Percentiles rank a stretch among this genome's conserved stretches.
Evolutionary conservation across 257 asterid species (phyloP).

Genomic region (Solanum virginianum): DNA sequence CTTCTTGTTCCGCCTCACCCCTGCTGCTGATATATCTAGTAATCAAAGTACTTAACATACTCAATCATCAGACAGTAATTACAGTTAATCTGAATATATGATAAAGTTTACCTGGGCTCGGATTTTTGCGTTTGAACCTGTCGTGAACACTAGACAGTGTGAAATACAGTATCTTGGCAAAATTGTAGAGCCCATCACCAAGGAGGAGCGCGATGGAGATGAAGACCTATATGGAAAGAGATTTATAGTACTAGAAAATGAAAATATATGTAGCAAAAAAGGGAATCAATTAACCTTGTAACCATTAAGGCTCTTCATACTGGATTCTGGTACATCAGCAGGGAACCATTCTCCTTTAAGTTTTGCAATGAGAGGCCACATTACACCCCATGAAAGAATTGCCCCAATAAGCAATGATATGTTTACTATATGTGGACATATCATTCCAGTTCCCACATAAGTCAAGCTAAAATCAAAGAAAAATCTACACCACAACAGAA

Average conservation of each 20-base stretch:
- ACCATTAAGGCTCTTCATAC: conserved; percentile 80
- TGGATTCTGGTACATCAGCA: conserved; percentile 41
- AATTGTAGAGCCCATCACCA: conserved; percentile 82
- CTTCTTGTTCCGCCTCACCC: conserved; percentile 2
- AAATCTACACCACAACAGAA: conserved; percentile 31
- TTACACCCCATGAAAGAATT: conserved; percentile 65
- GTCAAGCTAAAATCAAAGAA: conserved; percentile 87
- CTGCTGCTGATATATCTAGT: conserved; percentile 1
- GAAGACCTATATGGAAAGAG: conserved; percentile 42
- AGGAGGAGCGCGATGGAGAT: conserved; percentile 71
- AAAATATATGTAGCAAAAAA: neutral
- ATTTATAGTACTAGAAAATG: neutral
- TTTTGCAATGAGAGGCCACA: conserved; percentile 70
- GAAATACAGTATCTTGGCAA: conserved; percentile 40
- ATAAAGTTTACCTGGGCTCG: neutral
- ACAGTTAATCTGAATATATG: neutral
- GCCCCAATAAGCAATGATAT: conserved; percentile 80
- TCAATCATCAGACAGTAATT: neutral
- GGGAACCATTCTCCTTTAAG: conserved; percentile 81
- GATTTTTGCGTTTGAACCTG: conserved; percentile 27
- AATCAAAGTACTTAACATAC: neutral
- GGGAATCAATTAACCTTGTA: conserved; percentile 42
- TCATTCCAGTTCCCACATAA: conserved; percentile 92
- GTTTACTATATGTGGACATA: conserved; percentile 80
- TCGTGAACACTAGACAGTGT: conserved; percentile 26